A percentile compares a stretch with the other conserved stretches of the same genome.
phyloP scores from a whole-genome alignment of 2,329 filamentous ascomycete genomes.

The Aaosphaeria arxii region DNA sequence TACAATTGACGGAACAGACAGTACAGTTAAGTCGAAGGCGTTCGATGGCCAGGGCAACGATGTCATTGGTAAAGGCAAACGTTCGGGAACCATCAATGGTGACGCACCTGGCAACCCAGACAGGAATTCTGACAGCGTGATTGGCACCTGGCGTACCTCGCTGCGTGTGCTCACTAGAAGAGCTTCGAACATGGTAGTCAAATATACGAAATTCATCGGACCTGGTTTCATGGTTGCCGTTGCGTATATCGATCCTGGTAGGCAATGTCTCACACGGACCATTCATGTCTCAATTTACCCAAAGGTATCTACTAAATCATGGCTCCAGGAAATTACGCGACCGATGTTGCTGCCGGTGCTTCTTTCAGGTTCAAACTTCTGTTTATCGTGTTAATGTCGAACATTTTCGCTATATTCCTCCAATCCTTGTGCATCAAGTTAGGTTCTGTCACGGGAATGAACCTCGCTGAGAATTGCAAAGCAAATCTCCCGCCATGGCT shows the following conservation, averaged over 20 bases:
- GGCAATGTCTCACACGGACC: conserved; percentile 1
- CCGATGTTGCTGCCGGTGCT: conserved; percentile 66
- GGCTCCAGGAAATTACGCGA: conserved; percentile 64
- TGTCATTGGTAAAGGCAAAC: conserved; percentile 3
- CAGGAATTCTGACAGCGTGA: conserved; percentile 1
- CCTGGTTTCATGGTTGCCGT: conserved; percentile 62
- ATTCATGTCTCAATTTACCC: background rate
- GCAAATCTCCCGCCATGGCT: conserved; percentile 53
- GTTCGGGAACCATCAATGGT: background rate
- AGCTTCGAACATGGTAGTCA: conserved; percentile 33
- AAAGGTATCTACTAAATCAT: background rate
- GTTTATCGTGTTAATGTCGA: conserved; percentile 67
- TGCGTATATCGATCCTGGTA: conserved; percentile 49
- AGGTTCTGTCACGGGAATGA: conserved; percentile 49
- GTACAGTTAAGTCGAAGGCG: conserved; percentile 2
- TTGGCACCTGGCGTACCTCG: background rate
- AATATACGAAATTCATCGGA: conserved; percentile 59
- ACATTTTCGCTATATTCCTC: conserved; percentile 68
- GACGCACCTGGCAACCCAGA: conserved; percentile 1
- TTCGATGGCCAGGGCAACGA: conserved; percentile 6
- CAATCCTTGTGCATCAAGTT: conserved; percentile 64
- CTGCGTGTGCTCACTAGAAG: conserved; percentile 2
- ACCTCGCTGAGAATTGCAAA: conserved; percentile 49
- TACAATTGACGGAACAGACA: conserved; percentile 3
- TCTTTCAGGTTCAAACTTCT: conserved; percentile 63